A percentile compares a stretch with the other conserved stretches of the same genome.
phyloP scores from a whole-genome alignment of 2,329 filamentous ascomycete species.

The Aspergillus neoniger region DNA sequence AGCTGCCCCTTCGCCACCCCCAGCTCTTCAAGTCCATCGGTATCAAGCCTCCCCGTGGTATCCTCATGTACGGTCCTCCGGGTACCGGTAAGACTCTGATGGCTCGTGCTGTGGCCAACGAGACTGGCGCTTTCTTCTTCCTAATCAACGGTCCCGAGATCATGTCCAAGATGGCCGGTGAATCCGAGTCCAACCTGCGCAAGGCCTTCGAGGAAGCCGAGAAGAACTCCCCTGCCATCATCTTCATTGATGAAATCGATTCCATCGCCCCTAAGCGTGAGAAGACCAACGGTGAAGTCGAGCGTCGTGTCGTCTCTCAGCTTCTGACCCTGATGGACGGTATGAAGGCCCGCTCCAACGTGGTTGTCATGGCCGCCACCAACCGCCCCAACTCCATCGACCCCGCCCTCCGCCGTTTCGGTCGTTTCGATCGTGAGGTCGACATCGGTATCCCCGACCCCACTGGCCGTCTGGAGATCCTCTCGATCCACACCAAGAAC shows the following conservation, averaged over 20 bases:
- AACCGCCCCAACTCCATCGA: constrained; percentile 99
- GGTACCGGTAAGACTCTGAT: constrained; percentile 99
- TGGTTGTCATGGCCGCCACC: constrained; percentile 98
- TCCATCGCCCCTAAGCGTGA: constrained; percentile 99
- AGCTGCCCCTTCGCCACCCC: constrained; percentile 92
- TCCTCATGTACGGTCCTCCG: constrained; percentile 92
- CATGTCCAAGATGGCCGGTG: constrained; percentile 99
- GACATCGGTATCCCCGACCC: constrained; percentile 98
- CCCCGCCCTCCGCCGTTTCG: constrained; percentile 93
- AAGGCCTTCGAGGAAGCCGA: constrained; percentile 99
- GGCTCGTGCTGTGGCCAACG: constrained; percentile 97
- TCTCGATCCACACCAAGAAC: constrained; percentile 99
- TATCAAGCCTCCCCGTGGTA: constrained; percentile 98
- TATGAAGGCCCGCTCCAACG: constrained; percentile 98
- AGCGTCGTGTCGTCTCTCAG: constrained; percentile 97
- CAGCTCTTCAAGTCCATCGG: constrained; percentile 99
- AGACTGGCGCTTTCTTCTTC: constrained; percentile 99
- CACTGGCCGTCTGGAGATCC: constrained; percentile 96
- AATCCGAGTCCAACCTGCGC: constrained; percentile 95
- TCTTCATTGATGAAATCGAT: constrained; percentile 99
- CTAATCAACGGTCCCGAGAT: constrained; percentile 99
- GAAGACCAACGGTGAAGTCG: constrained; percentile 98
- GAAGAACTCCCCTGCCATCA: constrained; percentile 98
- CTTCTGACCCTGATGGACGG: constrained; percentile 97
- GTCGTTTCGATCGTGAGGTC: constrained; percentile 97